Percentiles rank a stretch among this genome's conserved stretches.
Conservation (phyloP, 148 eudicot species). For the Arctostaphylos glauca region DNA sequence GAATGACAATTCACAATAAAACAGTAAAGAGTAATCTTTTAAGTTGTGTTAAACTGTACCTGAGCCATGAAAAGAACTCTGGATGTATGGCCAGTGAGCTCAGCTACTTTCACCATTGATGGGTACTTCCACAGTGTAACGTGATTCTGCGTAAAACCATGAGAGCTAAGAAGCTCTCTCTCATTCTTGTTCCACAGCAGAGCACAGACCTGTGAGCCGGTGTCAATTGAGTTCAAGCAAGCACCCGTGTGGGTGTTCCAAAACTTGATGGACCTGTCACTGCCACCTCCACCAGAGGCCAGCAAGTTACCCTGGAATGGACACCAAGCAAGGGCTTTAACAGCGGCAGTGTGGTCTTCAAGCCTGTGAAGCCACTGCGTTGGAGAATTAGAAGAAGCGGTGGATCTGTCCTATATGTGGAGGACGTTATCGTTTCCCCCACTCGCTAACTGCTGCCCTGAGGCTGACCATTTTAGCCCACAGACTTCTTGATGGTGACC, state of each 20-base stretch:
- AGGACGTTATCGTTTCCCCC: slow-evolving; percentile 88
- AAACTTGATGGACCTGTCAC: slow-evolving; percentile 76
- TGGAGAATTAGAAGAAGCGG: slow-evolving; percentile 62
- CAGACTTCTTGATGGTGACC: slow-evolving; percentile 90
- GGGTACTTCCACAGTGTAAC: slow-evolving; percentile 93
- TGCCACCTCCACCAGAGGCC: slow-evolving; percentile 89
- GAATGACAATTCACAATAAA: no score
- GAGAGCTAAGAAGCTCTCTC: slow-evolving; percentile 82
- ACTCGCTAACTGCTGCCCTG: slow-evolving; percentile 83
- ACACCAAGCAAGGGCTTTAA: slow-evolving; percentile 94
- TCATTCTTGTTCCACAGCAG: slow-evolving; percentile 87
- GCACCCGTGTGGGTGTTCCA: slow-evolving; percentile 97
- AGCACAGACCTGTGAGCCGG: slow-evolving; percentile 89
- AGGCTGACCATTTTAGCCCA: slow-evolving; percentile 87
- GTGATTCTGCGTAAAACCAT: slow-evolving; percentile 88
- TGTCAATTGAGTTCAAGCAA: slow-evolving; percentile 79
- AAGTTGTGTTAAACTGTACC: slow-evolving; percentile 26
- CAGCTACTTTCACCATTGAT: slow-evolving; percentile 85
- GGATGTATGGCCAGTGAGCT: slow-evolving; percentile 90
- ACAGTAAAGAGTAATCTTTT: background rate
- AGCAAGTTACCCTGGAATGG: slow-evolving; percentile 87
- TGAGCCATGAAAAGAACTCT: slow-evolving; percentile 90
- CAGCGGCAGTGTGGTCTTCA: slow-evolving; percentile 94
- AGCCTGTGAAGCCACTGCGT: slow-evolving; percentile 87
- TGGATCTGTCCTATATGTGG: slow-evolving; percentile 81